Evolutionary conservation across 1,284 basidiomycete genomes (phyloP).

Genomic region (Coniferiporia sulphurascens): DNA sequence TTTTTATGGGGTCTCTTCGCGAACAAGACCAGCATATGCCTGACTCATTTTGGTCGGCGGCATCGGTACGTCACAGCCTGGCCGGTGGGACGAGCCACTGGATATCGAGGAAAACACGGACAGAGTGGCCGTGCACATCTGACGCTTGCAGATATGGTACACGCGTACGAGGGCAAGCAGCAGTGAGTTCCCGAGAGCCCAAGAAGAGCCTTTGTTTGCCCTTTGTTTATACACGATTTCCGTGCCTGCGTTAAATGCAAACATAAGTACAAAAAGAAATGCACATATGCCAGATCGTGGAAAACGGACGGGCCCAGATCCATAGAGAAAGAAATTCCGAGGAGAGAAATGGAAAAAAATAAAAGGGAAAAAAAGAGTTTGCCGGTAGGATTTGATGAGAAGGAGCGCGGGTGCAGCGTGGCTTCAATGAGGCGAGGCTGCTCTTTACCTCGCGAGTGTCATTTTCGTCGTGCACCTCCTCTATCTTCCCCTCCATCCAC

Average conservation of each 20-base stretch:
- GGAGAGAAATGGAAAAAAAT: background rate
- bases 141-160: background rate
- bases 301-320: no score
- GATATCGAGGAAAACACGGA: background rate
- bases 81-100: no score
- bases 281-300: background rate
- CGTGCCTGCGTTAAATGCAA: background rate
- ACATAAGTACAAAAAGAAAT: background rate
- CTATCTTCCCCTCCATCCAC: conserved; percentile 7
- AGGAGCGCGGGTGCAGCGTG: background rate
- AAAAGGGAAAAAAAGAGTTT: background rate
- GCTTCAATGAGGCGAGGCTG: background rate
- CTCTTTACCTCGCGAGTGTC: background rate
- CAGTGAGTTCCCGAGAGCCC: background rate
- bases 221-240: background rate
- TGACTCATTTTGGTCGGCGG: no score
- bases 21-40: no score
- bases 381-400: background rate
- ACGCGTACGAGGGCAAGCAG: conserved; percentile 1
- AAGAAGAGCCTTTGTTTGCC: background rate
- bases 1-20: background rate
- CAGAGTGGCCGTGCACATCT: background rate
- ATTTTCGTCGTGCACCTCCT: background rate
- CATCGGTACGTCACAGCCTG: no score
- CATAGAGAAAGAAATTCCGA: background rate